These are phyloP conservation scores for Cadophora sp. DNA, from an alignment of 2,329 filamentous ascomycete genomes.

Conservation along the genomic window DNA sequence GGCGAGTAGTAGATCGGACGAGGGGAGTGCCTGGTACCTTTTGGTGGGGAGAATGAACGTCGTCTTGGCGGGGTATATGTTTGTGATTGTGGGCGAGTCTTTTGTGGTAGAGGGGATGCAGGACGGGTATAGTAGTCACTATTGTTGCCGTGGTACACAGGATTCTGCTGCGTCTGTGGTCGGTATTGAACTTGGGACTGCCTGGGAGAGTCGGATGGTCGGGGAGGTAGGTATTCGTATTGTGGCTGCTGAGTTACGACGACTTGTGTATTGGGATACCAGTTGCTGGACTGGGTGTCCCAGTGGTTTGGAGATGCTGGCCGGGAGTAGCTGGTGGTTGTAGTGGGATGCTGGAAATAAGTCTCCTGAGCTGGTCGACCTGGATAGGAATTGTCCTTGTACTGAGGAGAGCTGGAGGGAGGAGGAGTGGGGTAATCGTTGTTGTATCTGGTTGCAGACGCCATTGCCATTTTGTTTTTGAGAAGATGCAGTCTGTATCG, in stretches of 20 bases:
- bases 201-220: slow-evolving; percentile 19
- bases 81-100: slow-evolving; percentile 13
- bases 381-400: slow-evolving; percentile 18
- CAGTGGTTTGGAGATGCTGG: slow-evolving; percentile 20
- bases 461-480: slow-evolving; percentile 2
- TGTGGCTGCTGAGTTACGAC: background rate
- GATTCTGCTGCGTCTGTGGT: slow-evolving; percentile 1
- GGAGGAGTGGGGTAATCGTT: slow-evolving; percentile 32
- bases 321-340: slow-evolving; percentile 1
- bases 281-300: slow-evolving; percentile 4
- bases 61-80: slow-evolving; percentile 4
- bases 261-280: background rate
- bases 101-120: slow-evolving; percentile 9
- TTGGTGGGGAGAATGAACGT: slow-evolving; percentile 11
- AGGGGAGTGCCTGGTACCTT: slow-evolving; percentile 18
- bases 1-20: slow-evolving; percentile 36
- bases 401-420: slow-evolving; percentile 29
- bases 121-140: slow-evolving; percentile 16
- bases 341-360: slow-evolving; percentile 12
- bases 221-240: slow-evolving; percentile 22
- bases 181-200: slow-evolving; percentile 7
- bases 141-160: background rate
- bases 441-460: slow-evolving; percentile 5
- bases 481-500: background rate
- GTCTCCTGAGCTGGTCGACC: slow-evolving; percentile 9